Evolutionary conservation across 192 early-diverging fungal species (phyloP), one percentile per base, ranked within the genome.

Genomic region (Endogone sp.): DNA sequence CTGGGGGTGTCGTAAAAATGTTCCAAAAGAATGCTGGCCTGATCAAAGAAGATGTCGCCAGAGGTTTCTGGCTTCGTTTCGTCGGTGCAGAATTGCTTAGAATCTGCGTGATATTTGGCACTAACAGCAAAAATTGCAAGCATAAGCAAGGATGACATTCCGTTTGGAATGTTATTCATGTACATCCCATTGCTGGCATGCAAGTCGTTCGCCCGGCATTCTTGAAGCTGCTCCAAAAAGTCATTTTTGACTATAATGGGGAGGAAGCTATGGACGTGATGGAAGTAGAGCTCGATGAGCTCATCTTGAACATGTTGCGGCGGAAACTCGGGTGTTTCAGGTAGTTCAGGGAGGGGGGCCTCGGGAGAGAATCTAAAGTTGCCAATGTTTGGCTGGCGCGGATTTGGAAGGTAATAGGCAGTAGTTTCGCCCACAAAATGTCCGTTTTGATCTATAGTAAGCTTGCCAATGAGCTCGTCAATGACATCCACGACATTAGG

Each of bases 1-100:
- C 78, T 67, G 28, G 85, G 75, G 2, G 74, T 29, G 26, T 86
- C 87, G 58, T 88, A 85, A 29, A 91, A 84, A 65, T 81, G 78
- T 55, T 84, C 84, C 21, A 87, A 68, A 44, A 89, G 77, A 20
- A 81, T 73, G 64, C 82, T 86, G 64, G 84, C 86, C 10, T 82
- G 76, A 60, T 85, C 74, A 63, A 87, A 83, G 61, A 83, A 78
- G 29, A 65, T 64, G 26, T 71, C 74, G 66, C 73, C 67, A 27
- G n/a, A 69, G 61, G 60, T 69, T 69, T 56, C 29, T 29, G 57
- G 60, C 59, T 57, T n/a, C 37, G 37, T 54, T 26, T 29, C 31
- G 67, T 69, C 57, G 60, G 44, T 32, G 20, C 60, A 56, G 27
- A 61, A 60, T 27, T 56, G 58, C 57, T 60, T 21, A 23, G 16